phyloP scores from a whole-genome alignment of 768 basidiomycete species.

The Leccinum longicurvipes region DNA sequence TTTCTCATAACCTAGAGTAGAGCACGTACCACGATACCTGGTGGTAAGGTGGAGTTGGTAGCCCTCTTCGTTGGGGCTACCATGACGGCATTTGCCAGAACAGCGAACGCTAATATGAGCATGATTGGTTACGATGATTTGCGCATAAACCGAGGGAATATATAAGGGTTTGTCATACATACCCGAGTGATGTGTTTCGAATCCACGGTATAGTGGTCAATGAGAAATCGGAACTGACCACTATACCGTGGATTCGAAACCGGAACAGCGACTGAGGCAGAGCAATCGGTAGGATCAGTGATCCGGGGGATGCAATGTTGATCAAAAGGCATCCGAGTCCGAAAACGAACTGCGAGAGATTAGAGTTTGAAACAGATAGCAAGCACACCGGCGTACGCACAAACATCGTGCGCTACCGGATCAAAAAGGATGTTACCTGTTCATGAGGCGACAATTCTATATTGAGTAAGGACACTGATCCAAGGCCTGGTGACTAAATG shows the following conservation, averaged over 20 bases:
- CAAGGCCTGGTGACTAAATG: no score
- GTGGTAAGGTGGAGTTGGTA: neutral
- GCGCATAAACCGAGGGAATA: neutral
- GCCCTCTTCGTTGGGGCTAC: neutral
- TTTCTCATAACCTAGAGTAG: neutral
- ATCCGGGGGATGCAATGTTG: no score
- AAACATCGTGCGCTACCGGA: no score
- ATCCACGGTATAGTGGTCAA: neutral
- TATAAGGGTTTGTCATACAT: neutral
- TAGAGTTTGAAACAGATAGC: no score
- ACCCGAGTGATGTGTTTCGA: neutral
- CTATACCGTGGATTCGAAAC: no score
- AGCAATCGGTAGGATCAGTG: neutral
- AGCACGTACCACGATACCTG: neutral
- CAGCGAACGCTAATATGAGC: neutral
- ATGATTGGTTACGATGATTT: neutral
- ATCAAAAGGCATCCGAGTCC: no score
- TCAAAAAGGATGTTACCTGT: no score
- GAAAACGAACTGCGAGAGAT: no score
- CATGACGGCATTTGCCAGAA: neutral
- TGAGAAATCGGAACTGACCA: no score
- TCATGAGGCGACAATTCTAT: no score
- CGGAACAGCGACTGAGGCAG: neutral
- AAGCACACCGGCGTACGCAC: no score
- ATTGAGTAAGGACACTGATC: no score